A percentile compares a stretch with the other conserved stretches of the same genome.
phyloP scores from a whole-genome alignment of 108 stramenopile species.

The Cyclotella cryptica region DNA sequence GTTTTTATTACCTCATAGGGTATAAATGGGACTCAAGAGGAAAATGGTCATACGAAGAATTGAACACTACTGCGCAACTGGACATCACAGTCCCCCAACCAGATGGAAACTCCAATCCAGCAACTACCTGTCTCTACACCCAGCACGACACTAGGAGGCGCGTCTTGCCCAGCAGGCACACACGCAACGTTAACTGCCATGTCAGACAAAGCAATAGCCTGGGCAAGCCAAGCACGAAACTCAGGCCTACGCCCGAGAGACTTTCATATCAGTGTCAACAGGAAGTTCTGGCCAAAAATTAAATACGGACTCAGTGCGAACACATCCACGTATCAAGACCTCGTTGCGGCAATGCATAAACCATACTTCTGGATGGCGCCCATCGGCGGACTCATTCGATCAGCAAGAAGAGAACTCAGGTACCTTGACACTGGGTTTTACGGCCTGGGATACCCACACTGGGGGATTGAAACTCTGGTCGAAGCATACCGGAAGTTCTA shows the following conservation, averaged over 20 bases:
- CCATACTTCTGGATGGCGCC: no score
- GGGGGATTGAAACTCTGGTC: no score
- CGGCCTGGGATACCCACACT: no score
- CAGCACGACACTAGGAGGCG: constrained; percentile 2
- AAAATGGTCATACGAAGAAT: constrained; percentile 3
- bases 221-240: not conserved
- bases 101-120: not conserved
- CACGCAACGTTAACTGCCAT: not conserved
- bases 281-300: no score
- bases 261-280: no score
- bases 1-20: constrained; percentile 7
- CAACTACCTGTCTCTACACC: not conserved
- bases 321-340: no score
- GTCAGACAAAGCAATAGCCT: not conserved
- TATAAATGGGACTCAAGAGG: constrained; percentile 4
- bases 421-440: no score
- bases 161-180: constrained; percentile 1
- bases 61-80: not conserved
- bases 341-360: no score
- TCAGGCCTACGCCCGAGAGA: not conserved
- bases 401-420: no score
- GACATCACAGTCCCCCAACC: constrained; percentile 6
- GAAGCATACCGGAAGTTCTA: no score
- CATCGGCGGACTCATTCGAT: no score
- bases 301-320: no score